These are phyloP conservation scores for Passalora sequoiae DNA, from an alignment of 2,329 filamentous ascomycete genomes.

Conservation along the genomic window DNA sequence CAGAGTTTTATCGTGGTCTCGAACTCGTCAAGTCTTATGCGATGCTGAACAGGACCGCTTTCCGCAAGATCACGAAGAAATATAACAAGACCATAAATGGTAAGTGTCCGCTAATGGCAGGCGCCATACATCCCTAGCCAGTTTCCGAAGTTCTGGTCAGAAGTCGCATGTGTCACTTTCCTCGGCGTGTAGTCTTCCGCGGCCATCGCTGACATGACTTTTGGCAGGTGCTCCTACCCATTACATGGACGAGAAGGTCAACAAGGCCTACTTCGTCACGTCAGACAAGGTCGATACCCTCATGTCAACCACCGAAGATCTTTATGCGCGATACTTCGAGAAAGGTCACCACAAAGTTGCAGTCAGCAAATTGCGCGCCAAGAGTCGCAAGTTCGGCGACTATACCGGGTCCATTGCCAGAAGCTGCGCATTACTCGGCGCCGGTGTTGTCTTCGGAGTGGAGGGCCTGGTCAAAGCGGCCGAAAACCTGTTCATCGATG, in stretches of 20 bases:
- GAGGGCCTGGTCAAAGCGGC: conserved; percentile 41
- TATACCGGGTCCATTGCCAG: conserved; percentile 57
- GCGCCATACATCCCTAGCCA: no score
- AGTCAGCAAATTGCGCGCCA: conserved; percentile 74
- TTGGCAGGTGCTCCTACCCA: conserved; percentile 50
- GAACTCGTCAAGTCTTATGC: conserved; percentile 91
- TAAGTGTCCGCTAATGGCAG: no score
- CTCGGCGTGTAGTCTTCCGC: no score
- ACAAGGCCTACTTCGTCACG: conserved; percentile 83
- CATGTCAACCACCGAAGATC: conserved; percentile 75
- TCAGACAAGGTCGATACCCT: conserved; percentile 79
- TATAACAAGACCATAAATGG: conserved; percentile 88
- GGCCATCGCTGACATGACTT: no score
- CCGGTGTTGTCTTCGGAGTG: conserved; percentile 40
- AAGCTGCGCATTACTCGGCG: conserved; percentile 46
- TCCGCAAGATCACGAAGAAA: conserved; percentile 97
- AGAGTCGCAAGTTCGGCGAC: conserved; percentile 55
- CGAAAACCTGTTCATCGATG: conserved; percentile 13
- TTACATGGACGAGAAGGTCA: conserved; percentile 89
- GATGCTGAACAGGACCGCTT: conserved; percentile 83
- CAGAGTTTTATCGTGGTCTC: conserved; percentile 88
- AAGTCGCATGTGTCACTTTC: no score
- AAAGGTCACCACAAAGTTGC: conserved; percentile 89
- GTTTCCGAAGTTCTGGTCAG: no score
- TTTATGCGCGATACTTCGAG: conserved; percentile 94